Evolutionary conservation across 495 filamentous ascomycete species (phyloP).

Genomic region (Penicillium flavigenum): DNA sequence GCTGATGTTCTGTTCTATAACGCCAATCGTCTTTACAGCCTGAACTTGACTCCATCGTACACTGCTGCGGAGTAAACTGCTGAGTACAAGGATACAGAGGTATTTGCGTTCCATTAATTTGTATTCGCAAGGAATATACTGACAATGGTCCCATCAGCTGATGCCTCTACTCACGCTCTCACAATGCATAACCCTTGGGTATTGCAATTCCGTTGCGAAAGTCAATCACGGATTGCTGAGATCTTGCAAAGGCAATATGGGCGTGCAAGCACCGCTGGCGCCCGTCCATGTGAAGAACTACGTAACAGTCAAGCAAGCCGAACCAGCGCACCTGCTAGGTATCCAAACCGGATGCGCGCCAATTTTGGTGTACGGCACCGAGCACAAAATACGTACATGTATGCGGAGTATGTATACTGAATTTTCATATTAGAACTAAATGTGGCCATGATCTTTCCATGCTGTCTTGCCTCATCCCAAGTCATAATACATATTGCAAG

Average conservation of each 20-base stretch:
- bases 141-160: not conserved
- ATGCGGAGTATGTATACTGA: not conserved
- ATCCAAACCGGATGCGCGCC: not conserved
- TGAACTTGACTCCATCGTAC: conserved; percentile 33
- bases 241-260: not conserved
- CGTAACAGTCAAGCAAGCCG: not conserved
- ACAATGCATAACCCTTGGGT: not conserved
- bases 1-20: conserved; percentile 68
- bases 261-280: not conserved
- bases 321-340: not conserved
- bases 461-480: not conserved
- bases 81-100: conserved; percentile 17
- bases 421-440: not conserved
- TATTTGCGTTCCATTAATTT: conserved; percentile 13
- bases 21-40: conserved; percentile 63
- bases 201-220: not conserved
- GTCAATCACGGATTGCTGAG: not conserved
- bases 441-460: conserved; percentile 3
- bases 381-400: not conserved
- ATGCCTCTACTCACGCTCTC: not conserved
- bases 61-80: conserved; percentile 14
- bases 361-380: not conserved
- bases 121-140: not conserved
- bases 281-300: not conserved
- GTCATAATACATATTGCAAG: conserved; percentile 3